Base-by-base conservation (phyloP, 805 yeast genomes). In the Candida germanica region DNA sequence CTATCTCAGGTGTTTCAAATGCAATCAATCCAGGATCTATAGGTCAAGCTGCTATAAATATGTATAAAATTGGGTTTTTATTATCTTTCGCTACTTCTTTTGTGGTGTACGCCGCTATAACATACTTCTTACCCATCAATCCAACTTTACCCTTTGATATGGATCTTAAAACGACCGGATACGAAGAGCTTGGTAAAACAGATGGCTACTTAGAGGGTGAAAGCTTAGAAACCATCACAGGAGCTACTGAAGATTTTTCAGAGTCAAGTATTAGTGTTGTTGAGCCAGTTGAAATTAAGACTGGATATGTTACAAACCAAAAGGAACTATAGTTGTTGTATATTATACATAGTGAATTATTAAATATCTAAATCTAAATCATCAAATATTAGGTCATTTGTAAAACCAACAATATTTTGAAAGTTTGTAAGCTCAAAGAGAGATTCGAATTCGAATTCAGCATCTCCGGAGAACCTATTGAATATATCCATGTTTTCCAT, bases 21-120 rank as follows among this genome's bases (percentile, higher is more conserved):
- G 32, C 42, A 6, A 31, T 38, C 5, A 33, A 20, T 8, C 42
- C 42, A 14, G 37, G 38, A 3, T 38, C 42, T 5, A 26, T 38
- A 22, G 38, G 38, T 12, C 9, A 11, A 4, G 42, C 35, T 17
- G 34, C 42, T 5, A 17, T 34, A 5, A 28, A 24, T 17, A 34
- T 38, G 12, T 38, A 38, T 17, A 24, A 33, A 18, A 31, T 38
- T 19, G 42, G 42, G 20, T 38, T 38, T 20, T 19, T 38, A 6
- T n/a, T 38, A 11, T 38, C 42, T 10, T 38, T 38, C 19, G 15
- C 18, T 5, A 29, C 26, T 15, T 33, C 38, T n/a, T 33, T 38
- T 19, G 38, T 34, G 11, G 26, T 21, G 11, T 38, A 38, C 16
- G 37, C 20, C 8, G 31, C 28, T 11, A 16, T 38, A 12, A 19